phyloP scores from a whole-genome alignment of 2,329 filamentous ascomycete genomes.

The Fusarium sp. region DNA sequence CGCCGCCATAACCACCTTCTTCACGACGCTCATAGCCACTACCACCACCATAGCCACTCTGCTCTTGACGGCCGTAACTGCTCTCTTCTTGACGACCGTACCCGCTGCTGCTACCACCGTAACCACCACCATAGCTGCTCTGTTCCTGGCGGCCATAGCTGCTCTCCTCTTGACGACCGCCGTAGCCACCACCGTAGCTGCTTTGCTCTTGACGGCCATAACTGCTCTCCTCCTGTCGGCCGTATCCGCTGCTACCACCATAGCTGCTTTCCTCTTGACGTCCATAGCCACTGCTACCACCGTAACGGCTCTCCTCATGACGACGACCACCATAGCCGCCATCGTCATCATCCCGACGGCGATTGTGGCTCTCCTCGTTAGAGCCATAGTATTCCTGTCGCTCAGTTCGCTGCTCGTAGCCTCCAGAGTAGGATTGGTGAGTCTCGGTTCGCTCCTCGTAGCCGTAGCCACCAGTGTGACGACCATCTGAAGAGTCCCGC shows the following conservation, averaged over 20 bases:
- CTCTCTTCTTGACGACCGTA: slow-evolving; percentile 38
- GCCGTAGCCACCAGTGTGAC: slow-evolving; percentile 60
- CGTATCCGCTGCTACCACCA: slow-evolving; percentile 10
- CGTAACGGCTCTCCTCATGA: slow-evolving; percentile 16
- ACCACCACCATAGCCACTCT: slow-evolving; percentile 36
- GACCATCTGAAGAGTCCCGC: slow-evolving; percentile 55
- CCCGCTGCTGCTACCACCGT: slow-evolving; percentile 17
- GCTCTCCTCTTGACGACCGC: slow-evolving; percentile 16
- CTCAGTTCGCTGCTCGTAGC: slow-evolving; percentile 66
- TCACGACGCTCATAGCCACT: slow-evolving; percentile 35
- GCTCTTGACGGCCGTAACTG: slow-evolving; percentile 27
- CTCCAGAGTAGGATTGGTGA: slow-evolving; percentile 61
- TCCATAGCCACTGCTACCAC: slow-evolving; percentile 13
- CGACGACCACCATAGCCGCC: slow-evolving; percentile 27
- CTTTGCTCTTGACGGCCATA: slow-evolving; percentile 4
- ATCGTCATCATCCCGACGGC: slow-evolving; percentile 42
- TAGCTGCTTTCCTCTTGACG: slow-evolving; percentile 8
- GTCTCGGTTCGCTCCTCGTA: slow-evolving; percentile 69
- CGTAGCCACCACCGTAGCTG: slow-evolving; percentile 24
- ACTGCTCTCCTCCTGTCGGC: slow-evolving; percentile 4
- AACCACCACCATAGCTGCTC: slow-evolving; percentile 31
- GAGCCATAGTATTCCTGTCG: slow-evolving; percentile 58
- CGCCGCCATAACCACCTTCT: slow-evolving; percentile 40
- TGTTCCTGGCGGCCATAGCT: slow-evolving; percentile 38
- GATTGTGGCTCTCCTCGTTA: slow-evolving; percentile 46